Conservation (phyloP, 2,329 filamentous ascomycete species). For the Colletotrichum sp. region DNA sequence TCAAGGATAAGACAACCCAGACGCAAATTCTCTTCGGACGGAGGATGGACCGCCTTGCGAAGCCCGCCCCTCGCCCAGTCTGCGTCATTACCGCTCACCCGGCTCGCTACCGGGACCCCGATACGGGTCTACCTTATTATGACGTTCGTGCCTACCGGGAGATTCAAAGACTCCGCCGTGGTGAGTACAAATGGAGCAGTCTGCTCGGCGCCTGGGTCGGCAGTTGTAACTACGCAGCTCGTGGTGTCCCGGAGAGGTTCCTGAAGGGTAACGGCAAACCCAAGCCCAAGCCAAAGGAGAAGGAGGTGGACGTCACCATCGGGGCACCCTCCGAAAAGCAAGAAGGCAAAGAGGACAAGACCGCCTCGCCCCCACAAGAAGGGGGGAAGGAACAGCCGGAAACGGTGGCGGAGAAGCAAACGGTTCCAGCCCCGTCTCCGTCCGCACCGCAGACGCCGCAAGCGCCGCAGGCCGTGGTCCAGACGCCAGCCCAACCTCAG, state of each 20-base stretch:
- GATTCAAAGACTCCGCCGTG: constrained; percentile 74
- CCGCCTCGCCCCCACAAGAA: background rate
- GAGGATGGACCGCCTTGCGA: constrained; percentile 62
- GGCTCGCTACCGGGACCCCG: constrained; percentile 84
- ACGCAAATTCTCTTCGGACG: constrained; percentile 62
- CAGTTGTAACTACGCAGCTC: constrained; percentile 64
- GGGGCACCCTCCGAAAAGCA: constrained; percentile 22
- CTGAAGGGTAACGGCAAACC: constrained; percentile 36
- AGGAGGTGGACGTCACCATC: background rate
- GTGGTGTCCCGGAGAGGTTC: constrained; percentile 83
- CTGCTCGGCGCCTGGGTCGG: constrained; percentile 87
- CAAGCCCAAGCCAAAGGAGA: constrained; percentile 22
- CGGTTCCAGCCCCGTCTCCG: constrained; percentile 4
- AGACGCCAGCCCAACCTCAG: background rate
- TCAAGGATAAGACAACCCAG: constrained; percentile 62
- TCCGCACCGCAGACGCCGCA: background rate
- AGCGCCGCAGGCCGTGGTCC: background rate
- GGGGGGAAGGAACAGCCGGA: background rate
- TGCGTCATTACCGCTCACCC: constrained; percentile 86
- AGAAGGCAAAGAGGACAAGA: constrained; percentile 13
- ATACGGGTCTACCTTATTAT: constrained; percentile 81
- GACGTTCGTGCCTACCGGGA: constrained; percentile 83
- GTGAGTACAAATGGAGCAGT: constrained; percentile 82
- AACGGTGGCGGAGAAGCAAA: background rate
- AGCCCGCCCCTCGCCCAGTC: constrained; percentile 56